Evolutionary conservation across 106 monocot genomes (phyloP), one percentile per base, ranked within the genome.

Genomic region (Gastrodia elata): DNA sequence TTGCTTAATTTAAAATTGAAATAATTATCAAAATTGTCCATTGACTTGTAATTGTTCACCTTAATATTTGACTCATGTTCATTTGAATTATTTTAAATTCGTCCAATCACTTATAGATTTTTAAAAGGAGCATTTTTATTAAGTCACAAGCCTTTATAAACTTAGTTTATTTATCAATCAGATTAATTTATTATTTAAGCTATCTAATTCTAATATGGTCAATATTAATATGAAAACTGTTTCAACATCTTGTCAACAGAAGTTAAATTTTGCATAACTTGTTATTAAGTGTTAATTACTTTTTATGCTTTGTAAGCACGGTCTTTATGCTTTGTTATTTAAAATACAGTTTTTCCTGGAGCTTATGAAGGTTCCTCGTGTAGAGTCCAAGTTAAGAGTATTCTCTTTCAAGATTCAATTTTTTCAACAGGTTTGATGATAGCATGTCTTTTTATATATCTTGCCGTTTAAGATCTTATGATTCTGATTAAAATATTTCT

Each of bases 371-470:
- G 71, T 46, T 72, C 71, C 48, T 26, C 48, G 48, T 44, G 43
- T 72, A 42, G 46, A 72, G 49, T 72, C 43, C 26, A 72, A 72
- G 48, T 34, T 69, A 40, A n/a, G 69, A 40, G 69, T 69, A 34
- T 72, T 72, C 46, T 72, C 43, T 44, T 72, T 72, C 48, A 46
- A 72, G 38, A 72, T 72, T 72, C 71, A 46, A 35, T 72, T 72
- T 46, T 6, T 13, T 49, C 46, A 49, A 33, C 71, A 46, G 43
- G 48, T 72, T 72, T 1, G 28, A 18, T 72, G 33, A n/a, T n/a
- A n/a, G 13, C 34, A 18, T 46, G 14, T 18, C n/a, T n/a, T 42
- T 46, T 72, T 22, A 33, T 72, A 16, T 4, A 44, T 49, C 33
- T 32, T 46, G 28, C 70, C 33, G 2, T 32, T 33, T 27, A 72